phyloP scores from a whole-genome alignment of 495 filamentous ascomycete genomes.

The Entonaema liquescens region DNA sequence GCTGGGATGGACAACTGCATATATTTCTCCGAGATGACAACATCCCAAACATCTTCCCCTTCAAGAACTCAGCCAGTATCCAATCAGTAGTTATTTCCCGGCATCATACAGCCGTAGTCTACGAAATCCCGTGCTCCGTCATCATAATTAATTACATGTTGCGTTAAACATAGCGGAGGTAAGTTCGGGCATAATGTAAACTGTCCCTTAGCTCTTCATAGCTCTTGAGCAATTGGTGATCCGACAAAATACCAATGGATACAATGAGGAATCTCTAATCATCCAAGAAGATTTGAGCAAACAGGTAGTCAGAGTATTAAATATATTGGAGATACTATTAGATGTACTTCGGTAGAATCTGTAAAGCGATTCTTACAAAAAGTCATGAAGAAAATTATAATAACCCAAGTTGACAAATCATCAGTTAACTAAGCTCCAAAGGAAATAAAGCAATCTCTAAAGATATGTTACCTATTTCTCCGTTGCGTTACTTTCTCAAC shows the following conservation, averaged over 20 bases:
- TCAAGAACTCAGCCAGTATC: not conserved
- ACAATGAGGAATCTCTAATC: too few species aligned
- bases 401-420: too few species aligned
- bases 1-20: constrained; percentile 30
- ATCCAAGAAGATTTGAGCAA: too few species aligned
- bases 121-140: constrained; percentile 5
- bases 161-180: not conserved
- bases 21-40: constrained; percentile 40
- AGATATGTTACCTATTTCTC: constrained; percentile 2
- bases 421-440: too few species aligned
- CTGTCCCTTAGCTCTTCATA: not conserved
- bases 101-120: not conserved
- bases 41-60: constrained; percentile 23
- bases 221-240: not conserved
- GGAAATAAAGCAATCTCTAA: too few species aligned
- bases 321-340: not conserved
- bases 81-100: not conserved
- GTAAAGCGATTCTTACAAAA: not conserved
- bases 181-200: not conserved
- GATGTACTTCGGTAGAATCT: not conserved
- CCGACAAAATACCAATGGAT: too few species aligned
- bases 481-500: constrained; percentile 10
- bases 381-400: not conserved
- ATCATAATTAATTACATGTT: not conserved
- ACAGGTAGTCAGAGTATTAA: too few species aligned